Evolutionary conservation across 352 stramenopile genomes (phyloP).

Genomic region (Phytophthora pinifolia): DNA sequence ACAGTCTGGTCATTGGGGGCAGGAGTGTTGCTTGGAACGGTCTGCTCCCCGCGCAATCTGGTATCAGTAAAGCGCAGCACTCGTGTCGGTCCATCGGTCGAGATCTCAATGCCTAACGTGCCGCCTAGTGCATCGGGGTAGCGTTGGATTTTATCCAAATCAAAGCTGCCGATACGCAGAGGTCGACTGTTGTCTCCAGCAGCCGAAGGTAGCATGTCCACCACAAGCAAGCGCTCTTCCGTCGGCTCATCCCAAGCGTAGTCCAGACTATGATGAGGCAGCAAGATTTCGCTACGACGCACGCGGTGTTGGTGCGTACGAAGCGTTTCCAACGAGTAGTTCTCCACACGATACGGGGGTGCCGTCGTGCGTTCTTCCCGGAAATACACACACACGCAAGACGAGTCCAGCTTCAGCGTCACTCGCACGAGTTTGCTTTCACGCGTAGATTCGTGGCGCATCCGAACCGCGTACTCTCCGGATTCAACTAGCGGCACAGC

Average conservation of each 20-base stretch:
- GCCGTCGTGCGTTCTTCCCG: conserved; percentile 75
- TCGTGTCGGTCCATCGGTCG: conserved; percentile 84
- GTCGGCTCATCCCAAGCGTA: conserved; percentile 90
- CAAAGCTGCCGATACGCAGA: conserved; percentile 81
- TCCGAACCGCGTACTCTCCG: conserved; percentile 78
- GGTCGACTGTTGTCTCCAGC: conserved; percentile 86
- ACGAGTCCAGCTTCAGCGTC: conserved; percentile 73
- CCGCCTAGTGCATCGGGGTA: conserved; percentile 78
- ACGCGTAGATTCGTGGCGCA: conserved; percentile 82
- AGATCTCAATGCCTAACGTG: conserved; percentile 80
- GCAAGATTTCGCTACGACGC: conserved; percentile 78
- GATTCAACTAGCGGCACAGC: conserved; percentile 74
- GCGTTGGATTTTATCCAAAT: conserved; percentile 77
- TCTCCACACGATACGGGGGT: conserved; percentile 86
- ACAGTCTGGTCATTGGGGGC: conserved; percentile 23
- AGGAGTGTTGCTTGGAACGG: conserved; percentile 25
- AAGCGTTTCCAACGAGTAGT: conserved; percentile 88
- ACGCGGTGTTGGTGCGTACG: conserved; percentile 84
- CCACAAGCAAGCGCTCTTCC: conserved; percentile 73
- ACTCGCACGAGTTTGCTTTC: conserved; percentile 80
- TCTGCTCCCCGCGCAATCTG: conserved; percentile 55
- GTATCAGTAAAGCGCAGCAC: conserved; percentile 86
- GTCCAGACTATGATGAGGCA: conserved; percentile 85
- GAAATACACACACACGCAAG: conserved; percentile 82
- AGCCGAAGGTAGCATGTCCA: conserved; percentile 88